Evolutionary conservation across 257 asterid species (phyloP).

Genomic region (Nicotiana otophora): DNA sequence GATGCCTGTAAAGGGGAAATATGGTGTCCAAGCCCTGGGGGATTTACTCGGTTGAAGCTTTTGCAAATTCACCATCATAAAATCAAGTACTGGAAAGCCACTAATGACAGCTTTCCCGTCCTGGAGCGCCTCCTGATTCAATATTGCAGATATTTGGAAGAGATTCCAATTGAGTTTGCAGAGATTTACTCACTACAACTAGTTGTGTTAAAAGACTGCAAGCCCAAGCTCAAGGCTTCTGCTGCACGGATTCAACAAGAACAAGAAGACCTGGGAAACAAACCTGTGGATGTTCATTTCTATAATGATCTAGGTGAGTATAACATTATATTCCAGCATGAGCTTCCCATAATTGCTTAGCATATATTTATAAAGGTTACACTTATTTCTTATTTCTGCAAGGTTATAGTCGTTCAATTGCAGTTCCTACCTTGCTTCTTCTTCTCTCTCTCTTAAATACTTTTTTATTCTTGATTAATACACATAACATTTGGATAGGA

Average conservation of each 20-base stretch:
- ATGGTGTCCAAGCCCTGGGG: too few relatives aligned
- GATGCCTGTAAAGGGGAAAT: background rate
- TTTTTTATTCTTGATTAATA: too few relatives aligned
- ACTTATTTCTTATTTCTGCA: too few relatives aligned
- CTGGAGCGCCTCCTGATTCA: background rate
- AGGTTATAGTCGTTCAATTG: too few relatives aligned
- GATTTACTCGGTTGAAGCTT: background rate
- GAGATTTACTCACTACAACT: background rate
- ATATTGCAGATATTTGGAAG: background rate
- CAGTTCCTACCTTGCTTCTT: too few relatives aligned
- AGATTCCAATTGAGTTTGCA: background rate
- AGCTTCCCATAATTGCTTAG: too few relatives aligned
- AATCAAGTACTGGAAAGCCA: background rate
- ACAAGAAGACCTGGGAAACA: background rate
- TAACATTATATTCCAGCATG: too few relatives aligned
- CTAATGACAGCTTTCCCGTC: background rate
- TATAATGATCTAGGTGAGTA: too few relatives aligned
- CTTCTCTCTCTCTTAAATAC: too few relatives aligned
- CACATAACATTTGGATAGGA: too few relatives aligned
- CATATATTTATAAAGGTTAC: too few relatives aligned
- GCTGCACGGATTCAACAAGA: background rate
- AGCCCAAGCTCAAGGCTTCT: background rate
- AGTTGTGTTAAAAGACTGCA: background rate
- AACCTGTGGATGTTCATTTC: background rate
- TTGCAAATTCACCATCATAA: background rate